These are phyloP conservation scores for Pharnaceum exiguum DNA, from an alignment of 148 eudicot genomes.

Conservation along the genomic window DNA sequence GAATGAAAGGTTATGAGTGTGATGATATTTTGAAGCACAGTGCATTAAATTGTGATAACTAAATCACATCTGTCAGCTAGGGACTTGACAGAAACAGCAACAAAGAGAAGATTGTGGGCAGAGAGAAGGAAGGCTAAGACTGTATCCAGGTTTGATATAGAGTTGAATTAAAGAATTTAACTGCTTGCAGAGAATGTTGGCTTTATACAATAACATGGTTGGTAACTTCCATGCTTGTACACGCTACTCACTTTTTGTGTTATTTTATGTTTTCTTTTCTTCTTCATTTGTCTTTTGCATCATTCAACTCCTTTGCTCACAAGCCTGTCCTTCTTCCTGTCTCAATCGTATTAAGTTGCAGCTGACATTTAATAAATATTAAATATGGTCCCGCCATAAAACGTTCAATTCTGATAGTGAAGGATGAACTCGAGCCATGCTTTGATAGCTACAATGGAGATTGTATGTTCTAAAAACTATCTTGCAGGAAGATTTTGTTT, in stretches of 20 bases:
- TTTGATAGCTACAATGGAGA: constrained; percentile 12
- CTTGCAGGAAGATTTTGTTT: background rate
- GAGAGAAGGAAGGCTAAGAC: background rate
- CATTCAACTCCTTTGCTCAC: background rate
- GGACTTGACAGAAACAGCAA: constrained; percentile 17
- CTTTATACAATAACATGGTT: constrained; percentile 8
- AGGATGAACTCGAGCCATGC: constrained; percentile 7
- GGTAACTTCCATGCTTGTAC: constrained; percentile 10
- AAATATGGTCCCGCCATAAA: constrained; percentile 12
- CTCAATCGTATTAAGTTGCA: background rate
- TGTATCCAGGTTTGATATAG: constrained; percentile 17
- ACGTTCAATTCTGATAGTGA: constrained; percentile 3
- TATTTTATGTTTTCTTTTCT: too few relatives aligned
- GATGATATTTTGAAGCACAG: background rate
- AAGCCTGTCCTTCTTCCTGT: background rate
- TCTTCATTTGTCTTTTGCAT: background rate
- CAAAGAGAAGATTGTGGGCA: constrained; percentile 1
- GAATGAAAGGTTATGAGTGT: background rate
- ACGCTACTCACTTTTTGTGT: too few relatives aligned
- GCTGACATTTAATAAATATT: background rate
- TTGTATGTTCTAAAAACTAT: background rate
- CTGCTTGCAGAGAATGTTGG: background rate
- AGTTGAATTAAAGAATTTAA: background rate
- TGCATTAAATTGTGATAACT: constrained; percentile 18
- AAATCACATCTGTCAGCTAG: constrained; percentile 16